Evolutionary conservation across 2,329 filamentous ascomycete genomes (phyloP), one percentile per base, ranked within the genome.

Genomic region (Pseudogymnoascus sp.): DNA sequence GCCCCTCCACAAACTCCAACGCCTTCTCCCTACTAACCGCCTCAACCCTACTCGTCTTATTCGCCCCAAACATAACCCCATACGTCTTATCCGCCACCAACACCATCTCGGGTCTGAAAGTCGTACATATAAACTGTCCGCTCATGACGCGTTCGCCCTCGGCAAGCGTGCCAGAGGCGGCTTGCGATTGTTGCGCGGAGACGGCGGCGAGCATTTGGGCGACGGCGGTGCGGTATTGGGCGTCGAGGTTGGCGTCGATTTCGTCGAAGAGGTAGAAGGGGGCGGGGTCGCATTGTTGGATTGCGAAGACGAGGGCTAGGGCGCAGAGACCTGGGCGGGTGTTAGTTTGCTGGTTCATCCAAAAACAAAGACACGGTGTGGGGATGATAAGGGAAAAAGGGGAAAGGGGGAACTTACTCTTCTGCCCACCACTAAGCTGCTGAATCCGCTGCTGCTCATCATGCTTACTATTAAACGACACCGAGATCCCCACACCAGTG

Each of bases 221-320:
- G 10, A 99, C 95, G 0, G 95, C 93, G 1, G 95, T 97, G 66
- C 95, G 90, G 79, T 99, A 99, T 77, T 99, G 95, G 0, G 95
- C 93, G 75, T 99, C 95, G 23, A 99, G 84, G 75, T 99, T 99
- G 76, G 95, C 95, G 74, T 99, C 95, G 68, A 99, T 96, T 77
- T 99, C 95, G 76, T 99, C 95, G 71, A 99, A 99, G 72, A 99
- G 93, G 75, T 99, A 97, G 82, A 99, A 98, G 1, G 95, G 95
- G 51, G 93, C 96, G 8, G 93, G 95, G 75, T 99, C 95, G 65
- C 93, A 96, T 70, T 93, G 91, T 77, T 99, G 95, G 70, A 99
- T 96, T n/a, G 95, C 95, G 75, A 99, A 99, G 70, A 99, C 96
- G 62, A 99, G 85, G 51, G 95, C 96, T n/a, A 99, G 85, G 8